Evolutionary conservation across 768 basidiomycete species (phyloP), one percentile per base, ranked within the genome.

Genomic region (Rhizopogon vesiculosus): DNA sequence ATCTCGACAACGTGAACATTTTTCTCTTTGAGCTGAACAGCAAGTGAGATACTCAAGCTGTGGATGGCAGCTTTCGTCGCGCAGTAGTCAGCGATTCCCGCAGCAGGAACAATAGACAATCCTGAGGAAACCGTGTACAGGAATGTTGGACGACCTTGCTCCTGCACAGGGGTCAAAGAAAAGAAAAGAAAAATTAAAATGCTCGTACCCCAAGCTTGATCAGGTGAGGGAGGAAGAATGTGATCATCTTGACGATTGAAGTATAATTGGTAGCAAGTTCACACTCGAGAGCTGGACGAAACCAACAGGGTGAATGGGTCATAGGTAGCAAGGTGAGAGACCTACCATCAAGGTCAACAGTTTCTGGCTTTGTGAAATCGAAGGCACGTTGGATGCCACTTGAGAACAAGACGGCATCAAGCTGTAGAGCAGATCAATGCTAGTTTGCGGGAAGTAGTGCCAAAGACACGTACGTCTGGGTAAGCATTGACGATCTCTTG

Each of bases 61-160:
- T 79, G 80, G 35, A 85, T 61, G 1, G 82, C 83, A 5, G 82
- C 81, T 63, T 85, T 85, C 3, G 78, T 76, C 0, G 83, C 83
- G 33, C 73, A 79, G 60, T 86, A 85, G 50, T 79, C 77, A 2
- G 76, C 66, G 0, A 82, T 67, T 33, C 59, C 62, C 1, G 78
- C 69, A 1, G 64, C 67, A 0, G 83, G 81, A 35, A 73, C 54
- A 38, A 84, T 72, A 3, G 66, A 78, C n/a, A 85, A 69, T 12
- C 73, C 78, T 5, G 83, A 83, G 0, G 82, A 77, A 44, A 86
- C 74, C 1, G 79, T 73, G 19, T 79, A 66, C 35, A 84, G 70
- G 64, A 78, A 79, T 28, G 74, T 75, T 7, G 76, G 78, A 7
- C 70, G 75, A 7, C 75, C 77, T 65, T 76, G 48, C 22, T 49